phyloP scores from a whole-genome alignment of 495 filamentous ascomycete genomes.

The Paragyromitra xinjiangensis region DNA sequence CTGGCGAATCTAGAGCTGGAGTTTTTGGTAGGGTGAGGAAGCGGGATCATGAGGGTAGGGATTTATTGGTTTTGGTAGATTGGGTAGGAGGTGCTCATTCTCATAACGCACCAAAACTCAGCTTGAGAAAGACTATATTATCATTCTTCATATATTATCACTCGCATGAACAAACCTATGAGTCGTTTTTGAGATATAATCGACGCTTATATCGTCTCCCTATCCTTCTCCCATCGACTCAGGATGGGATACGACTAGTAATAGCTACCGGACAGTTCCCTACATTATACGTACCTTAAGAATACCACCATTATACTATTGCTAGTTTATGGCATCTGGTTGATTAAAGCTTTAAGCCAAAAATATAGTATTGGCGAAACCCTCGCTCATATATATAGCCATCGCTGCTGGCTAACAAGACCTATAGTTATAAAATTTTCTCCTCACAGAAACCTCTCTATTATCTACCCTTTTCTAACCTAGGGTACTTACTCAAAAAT shows the following conservation, averaged over 20 bases:
- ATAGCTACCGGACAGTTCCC: not conserved
- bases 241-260: not conserved
- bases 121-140: not conserved
- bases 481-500: not conserved
- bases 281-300: not conserved
- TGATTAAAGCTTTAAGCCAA: too few species aligned
- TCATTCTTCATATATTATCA: not conserved
- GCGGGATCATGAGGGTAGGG: too few species aligned
- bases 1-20: not conserved
- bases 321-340: too few species aligned
- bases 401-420: not conserved
- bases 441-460: not conserved
- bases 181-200: not conserved
- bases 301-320: not conserved
- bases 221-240: not conserved
- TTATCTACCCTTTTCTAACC: not conserved
- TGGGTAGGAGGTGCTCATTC: too few species aligned
- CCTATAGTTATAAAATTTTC: not conserved
- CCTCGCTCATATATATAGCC: not conserved
- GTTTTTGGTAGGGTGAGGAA: not conserved
- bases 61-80: too few species aligned
- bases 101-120: too few species aligned
- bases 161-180: not conserved
- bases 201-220: not conserved
- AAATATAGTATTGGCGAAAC: not conserved